Conservation (phyloP, 2,329 filamentous ascomycete species). For the Sarocladium brachiariae region DNA sequence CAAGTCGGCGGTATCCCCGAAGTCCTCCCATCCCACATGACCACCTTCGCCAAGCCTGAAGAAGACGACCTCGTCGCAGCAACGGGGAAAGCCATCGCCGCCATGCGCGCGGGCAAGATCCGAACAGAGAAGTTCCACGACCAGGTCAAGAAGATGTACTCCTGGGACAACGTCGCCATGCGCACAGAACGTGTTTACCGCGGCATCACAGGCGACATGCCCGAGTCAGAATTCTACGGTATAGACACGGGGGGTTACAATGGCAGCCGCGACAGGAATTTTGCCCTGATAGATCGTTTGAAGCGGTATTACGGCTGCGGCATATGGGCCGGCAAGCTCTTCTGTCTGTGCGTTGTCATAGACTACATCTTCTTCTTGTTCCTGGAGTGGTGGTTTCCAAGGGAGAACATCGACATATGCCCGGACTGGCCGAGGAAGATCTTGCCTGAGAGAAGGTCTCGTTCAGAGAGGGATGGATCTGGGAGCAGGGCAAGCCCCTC, state of each 20-base stretch:
- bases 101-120: slow-evolving; percentile 77
- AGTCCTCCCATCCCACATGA: slow-evolving; percentile 94
- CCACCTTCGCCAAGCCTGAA: slow-evolving; percentile 91
- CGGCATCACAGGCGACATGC: slow-evolving; percentile 80
- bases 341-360: slow-evolving; percentile 88
- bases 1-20: slow-evolving; percentile 96
- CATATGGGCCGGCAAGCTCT: slow-evolving; percentile 96
- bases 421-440: slow-evolving; percentile 84
- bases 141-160: slow-evolving; percentile 97
- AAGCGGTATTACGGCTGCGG: slow-evolving; percentile 98
- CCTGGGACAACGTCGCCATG: slow-evolving; percentile 90
- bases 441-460: slow-evolving; percentile 22
- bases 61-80: slow-evolving; percentile 90
- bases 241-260: slow-evolving; percentile 65
- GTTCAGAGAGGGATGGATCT: slow-evolving; percentile 12
- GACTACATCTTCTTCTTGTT: slow-evolving; percentile 89
- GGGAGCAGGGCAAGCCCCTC: slow-evolving; percentile 21
- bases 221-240: slow-evolving; percentile 82
- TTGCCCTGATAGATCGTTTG: slow-evolving; percentile 86
- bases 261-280: slow-evolving; percentile 69
- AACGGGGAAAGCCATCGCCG: slow-evolving; percentile 81
- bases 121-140: slow-evolving; percentile 93
- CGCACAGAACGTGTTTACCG: slow-evolving; percentile 94
- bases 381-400: slow-evolving; percentile 79
- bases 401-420: slow-evolving; percentile 80